Evolutionary conservation across 495 filamentous ascomycete species (phyloP), one percentile per base, ranked within the genome.

Genomic region (Astrocystis sublimbata): DNA sequence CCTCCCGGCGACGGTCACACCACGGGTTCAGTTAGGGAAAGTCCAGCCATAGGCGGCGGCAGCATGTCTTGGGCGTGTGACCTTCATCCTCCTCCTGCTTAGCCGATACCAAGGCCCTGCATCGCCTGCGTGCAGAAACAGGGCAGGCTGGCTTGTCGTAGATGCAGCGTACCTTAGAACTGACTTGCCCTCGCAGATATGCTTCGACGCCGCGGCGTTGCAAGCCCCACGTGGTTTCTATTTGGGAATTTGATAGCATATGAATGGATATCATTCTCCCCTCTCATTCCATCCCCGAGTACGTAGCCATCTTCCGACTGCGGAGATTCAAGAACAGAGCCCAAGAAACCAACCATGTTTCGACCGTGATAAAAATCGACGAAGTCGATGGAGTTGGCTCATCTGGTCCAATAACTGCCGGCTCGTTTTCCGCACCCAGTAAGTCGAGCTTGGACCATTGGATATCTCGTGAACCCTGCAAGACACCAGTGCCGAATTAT

Each of bases 361-460:
- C n/a, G n/a, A n/a, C n/a, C n/a, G 41, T 23, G 19, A 45, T 9
- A 21, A 23, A 23, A 17, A 5, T 46, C 9, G 43, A 46, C 1
- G 26, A 24, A 46, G 41, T 45, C 12, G 43, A 28, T 47, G 6
- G 26, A 28, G 45, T 23, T 30, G 45, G 30, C 46, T 15, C 45
- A 15, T 45, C 15, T 4, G 54, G 40, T 31, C 54, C 54, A 57
- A 57, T 57, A 31, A 28, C 8, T 45, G 54, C 12, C 23, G 9
- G 10, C 26, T 9, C 9, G 40, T 1, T 57, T 57, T 41, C 54
- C 54, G 54, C 17, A 56, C 31, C 31, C 10, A 38, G 54, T 57
- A 57, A 57, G 38, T 57, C 40, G 28, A 57, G 54, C 54, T 57
- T 45, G 38, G 28, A 41, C 54, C 54, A 54, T 5, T 36, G 9